Evolutionary conservation across 805 yeast genomes (phyloP).

Genomic region (Danielozyma ontarioensis): DNA sequence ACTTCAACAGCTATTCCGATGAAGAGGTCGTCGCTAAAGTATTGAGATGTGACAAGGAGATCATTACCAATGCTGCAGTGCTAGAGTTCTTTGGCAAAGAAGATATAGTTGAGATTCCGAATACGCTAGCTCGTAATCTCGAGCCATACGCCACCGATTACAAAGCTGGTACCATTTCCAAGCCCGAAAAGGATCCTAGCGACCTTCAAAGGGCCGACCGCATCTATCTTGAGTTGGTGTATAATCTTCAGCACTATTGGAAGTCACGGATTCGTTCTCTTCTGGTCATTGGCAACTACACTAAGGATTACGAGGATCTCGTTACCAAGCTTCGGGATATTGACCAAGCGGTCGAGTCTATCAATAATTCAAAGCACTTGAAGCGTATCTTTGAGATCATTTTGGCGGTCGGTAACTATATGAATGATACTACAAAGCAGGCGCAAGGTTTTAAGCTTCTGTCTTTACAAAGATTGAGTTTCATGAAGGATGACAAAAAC

Average conservation of each 20-base stretch:
- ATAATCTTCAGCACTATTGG: slow-evolving; percentile 69
- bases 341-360: slow-evolving; percentile 53
- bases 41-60: slow-evolving; percentile 53
- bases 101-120: slow-evolving; percentile 56
- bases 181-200: slow-evolving; percentile 49
- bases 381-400: slow-evolving; percentile 59
- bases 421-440: slow-evolving; percentile 66
- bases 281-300: slow-evolving; percentile 48
- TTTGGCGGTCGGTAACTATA: slow-evolving; percentile 70
- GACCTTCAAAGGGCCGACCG: slow-evolving; percentile 68
- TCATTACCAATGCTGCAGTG: slow-evolving; percentile 50
- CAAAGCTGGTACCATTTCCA: slow-evolving; percentile 17
- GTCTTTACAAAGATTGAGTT: slow-evolving; percentile 63
- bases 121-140: slow-evolving; percentile 48
- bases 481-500: slow-evolving; percentile 67
- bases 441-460: slow-evolving; percentile 69
- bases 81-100: slow-evolving; percentile 67
- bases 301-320: slow-evolving; percentile 62
- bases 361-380: slow-evolving; percentile 49
- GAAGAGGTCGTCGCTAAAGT: slow-evolving; percentile 52
- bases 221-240: slow-evolving; percentile 61
- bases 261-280: slow-evolving; percentile 63
- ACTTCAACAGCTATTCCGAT: slow-evolving; percentile 49
- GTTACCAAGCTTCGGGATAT: slow-evolving; percentile 48
- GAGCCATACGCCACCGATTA: slow-evolving; percentile 61